phyloP scores from a whole-genome alignment of 352 stramenopile genomes.

The Globisporangium lucens region DNA sequence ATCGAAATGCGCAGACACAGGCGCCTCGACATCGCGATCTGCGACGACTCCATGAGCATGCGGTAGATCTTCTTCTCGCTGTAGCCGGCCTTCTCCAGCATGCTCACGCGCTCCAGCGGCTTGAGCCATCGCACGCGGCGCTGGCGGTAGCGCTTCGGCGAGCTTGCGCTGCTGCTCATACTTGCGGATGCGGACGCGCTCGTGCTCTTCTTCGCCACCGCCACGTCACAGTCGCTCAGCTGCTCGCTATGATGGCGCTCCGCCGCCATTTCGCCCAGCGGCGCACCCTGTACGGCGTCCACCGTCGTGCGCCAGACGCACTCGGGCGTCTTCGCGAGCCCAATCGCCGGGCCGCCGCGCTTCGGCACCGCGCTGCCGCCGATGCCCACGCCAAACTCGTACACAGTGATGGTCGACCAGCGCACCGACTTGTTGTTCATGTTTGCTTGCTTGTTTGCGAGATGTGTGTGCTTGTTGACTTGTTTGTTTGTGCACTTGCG shows the following conservation, averaged over 20 bases:
- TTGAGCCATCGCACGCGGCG: slow-evolving; percentile 31
- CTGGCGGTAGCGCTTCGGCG: not conserved
- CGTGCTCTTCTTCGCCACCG: not conserved
- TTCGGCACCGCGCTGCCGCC: slow-evolving; percentile 50
- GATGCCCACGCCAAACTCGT: slow-evolving; percentile 57
- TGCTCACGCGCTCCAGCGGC: slow-evolving; percentile 27
- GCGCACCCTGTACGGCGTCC: slow-evolving; percentile 26
- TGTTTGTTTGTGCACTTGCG: not conserved
- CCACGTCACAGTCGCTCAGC: not conserved
- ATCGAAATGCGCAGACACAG: slow-evolving; percentile 14
- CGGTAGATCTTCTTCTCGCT: slow-evolving; percentile 52
- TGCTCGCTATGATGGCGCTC: not conserved
- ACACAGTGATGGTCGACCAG: slow-evolving; percentile 64
- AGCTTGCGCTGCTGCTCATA: not conserved
- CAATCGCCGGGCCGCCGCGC: slow-evolving; percentile 48
- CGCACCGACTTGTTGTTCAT: slow-evolving; percentile 38
- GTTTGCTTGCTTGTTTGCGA: not conserved
- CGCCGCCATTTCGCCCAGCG: slow-evolving; percentile 10
- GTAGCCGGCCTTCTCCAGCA: slow-evolving; percentile 25
- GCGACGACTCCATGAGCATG: slow-evolving; percentile 58
- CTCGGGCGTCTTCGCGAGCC: slow-evolving; percentile 36
- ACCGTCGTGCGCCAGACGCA: slow-evolving; percentile 45
- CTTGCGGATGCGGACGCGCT: not conserved
- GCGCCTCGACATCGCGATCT: slow-evolving; percentile 51
- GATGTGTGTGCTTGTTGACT: not conserved